Conservation (phyloP, 495 filamentous ascomycete species). For the Annulohypoxylon nitens region DNA sequence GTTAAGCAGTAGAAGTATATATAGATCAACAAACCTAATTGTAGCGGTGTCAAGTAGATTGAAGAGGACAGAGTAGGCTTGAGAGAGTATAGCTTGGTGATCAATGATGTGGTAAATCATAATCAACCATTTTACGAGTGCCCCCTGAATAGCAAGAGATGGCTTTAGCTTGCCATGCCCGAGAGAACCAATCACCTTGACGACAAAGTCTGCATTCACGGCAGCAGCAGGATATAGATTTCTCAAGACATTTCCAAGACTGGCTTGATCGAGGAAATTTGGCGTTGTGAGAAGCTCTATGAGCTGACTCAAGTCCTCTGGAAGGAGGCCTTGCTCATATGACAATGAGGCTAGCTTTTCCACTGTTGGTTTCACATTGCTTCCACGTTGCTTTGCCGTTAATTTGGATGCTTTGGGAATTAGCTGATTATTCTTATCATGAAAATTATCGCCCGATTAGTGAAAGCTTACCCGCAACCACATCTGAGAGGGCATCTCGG, state of each 20-base stretch:
- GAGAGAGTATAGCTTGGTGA: constrained; percentile 72
- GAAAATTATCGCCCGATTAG: background rate
- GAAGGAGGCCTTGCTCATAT: constrained; percentile 75
- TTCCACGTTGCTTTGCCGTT: constrained; percentile 62
- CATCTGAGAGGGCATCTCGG: constrained; percentile 38
- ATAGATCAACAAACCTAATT: constrained; percentile 64
- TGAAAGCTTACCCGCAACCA: constrained; percentile 44
- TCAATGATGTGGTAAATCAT: constrained; percentile 81
- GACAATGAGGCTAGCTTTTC: constrained; percentile 64
- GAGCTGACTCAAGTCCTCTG: constrained; percentile 69
- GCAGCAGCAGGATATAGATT: constrained; percentile 79
- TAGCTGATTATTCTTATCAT: background rate
- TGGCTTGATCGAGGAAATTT: constrained; percentile 81
- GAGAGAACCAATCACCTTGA: constrained; percentile 77
- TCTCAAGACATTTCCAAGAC: constrained; percentile 73
- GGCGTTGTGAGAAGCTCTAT: constrained; percentile 74
- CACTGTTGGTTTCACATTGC: constrained; percentile 60
- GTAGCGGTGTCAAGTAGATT: constrained; percentile 86
- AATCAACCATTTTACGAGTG: constrained; percentile 83
- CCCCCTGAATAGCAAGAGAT: constrained; percentile 73
- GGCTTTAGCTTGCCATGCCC: constrained; percentile 85
- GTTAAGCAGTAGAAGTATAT: constrained; percentile 43
- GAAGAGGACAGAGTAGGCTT: constrained; percentile 83
- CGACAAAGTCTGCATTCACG: constrained; percentile 71
- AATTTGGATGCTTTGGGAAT: constrained; percentile 60